Conservation (phyloP, 805 yeast species). For the Ogataea philodendri region DNA sequence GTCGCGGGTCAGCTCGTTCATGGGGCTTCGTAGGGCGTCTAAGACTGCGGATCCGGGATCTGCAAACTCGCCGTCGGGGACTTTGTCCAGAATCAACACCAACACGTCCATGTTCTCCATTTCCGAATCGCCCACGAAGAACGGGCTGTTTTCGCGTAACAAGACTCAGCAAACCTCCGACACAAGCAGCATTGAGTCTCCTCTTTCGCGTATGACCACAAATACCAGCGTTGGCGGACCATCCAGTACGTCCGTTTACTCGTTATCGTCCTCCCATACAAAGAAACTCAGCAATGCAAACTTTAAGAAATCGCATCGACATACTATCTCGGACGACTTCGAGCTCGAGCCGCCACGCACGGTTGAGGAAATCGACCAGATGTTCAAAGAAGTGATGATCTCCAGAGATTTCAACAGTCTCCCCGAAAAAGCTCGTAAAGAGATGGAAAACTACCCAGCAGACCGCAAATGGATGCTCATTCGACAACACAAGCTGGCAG, state of each 20-base stretch:
- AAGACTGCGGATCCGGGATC: slow-evolving; percentile 14
- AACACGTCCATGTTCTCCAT: slow-evolving; percentile 15
- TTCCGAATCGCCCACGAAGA: slow-evolving; percentile 26
- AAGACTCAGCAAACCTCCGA: slow-evolving; percentile 16
- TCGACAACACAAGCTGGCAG: slow-evolving; percentile 80
- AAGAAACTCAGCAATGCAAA: slow-evolving; percentile 27
- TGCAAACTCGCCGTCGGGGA: slow-evolving; percentile 14
- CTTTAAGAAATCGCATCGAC: slow-evolving; percentile 35
- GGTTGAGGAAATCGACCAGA: slow-evolving; percentile 61
- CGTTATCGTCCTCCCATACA: slow-evolving; percentile 30
- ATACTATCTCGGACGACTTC: slow-evolving; percentile 39
- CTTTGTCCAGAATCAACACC: slow-evolving; percentile 22
- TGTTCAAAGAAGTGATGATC: slow-evolving; percentile 79
- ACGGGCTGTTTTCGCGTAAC: slow-evolving; percentile 21
- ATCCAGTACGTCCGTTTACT: slow-evolving; percentile 23
- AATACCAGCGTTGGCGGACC: slow-evolving; percentile 21
- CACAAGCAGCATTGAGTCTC: slow-evolving; percentile 25
- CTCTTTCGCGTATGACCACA: slow-evolving; percentile 30
- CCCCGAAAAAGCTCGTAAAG: slow-evolving; percentile 68
- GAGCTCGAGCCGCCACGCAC: slow-evolving; percentile 66
- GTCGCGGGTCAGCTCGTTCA: slow-evolving; percentile 22
- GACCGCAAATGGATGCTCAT: slow-evolving; percentile 91
- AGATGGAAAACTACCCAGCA: slow-evolving; percentile 68
- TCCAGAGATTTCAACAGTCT: slow-evolving; percentile 69
- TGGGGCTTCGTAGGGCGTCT: slow-evolving; percentile 24